Conservation (phyloP, 345 rosid genomes). For the Psidium friedrichsthalianum region DNA sequence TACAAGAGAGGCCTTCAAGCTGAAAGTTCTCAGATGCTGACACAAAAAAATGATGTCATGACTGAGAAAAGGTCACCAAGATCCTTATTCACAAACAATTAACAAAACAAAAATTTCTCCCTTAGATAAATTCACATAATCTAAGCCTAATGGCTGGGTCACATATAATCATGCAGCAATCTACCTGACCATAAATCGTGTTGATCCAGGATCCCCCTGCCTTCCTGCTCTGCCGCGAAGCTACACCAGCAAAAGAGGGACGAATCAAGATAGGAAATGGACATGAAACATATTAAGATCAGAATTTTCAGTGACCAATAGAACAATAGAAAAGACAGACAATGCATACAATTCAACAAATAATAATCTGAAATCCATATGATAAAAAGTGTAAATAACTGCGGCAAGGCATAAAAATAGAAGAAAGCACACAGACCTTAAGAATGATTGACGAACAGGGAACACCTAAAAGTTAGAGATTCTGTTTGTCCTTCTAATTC, state of each 20-base stretch:
- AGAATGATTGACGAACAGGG: not conserved
- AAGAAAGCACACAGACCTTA: not conserved
- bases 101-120: not conserved
- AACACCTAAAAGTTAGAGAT: not conserved
- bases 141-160: not conserved
- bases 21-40: not conserved
- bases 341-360: not conserved
- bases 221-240: conserved; percentile 99
- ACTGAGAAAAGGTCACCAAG: not conserved
- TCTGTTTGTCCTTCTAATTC: not conserved
- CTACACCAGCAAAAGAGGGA: conserved; percentile 13
- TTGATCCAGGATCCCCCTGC: conserved; percentile 98
- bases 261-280: not conserved
- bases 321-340: not conserved
- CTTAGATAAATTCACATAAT: not conserved
- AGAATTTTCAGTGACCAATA: not conserved
- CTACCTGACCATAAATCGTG: conserved; percentile 96
- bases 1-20: not conserved
- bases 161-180: not conserved
- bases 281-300: not conserved
- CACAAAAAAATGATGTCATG: not conserved
- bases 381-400: not conserved
- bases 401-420: not conserved
- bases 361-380: not conserved
- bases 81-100: not conserved